phyloP scores from a whole-genome alignment of 2,329 filamentous ascomycete species.

The Geosmithia putterillii region DNA sequence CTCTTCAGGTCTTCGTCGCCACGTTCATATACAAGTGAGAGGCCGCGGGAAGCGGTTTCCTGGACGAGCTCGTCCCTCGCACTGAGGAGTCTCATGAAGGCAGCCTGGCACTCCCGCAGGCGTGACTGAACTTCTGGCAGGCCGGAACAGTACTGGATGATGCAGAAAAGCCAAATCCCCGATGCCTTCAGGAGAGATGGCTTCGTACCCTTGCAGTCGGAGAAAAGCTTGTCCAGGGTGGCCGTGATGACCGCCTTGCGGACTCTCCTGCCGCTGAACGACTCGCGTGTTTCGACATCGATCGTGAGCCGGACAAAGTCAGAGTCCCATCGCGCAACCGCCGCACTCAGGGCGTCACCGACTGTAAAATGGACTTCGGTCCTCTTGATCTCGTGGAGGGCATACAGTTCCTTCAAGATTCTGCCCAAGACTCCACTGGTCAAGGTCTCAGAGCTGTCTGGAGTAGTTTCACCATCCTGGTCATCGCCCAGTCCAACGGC shows the following conservation, averaged over 20 bases:
- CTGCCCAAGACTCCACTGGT: constrained; percentile 28
- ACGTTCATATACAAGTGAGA: constrained; percentile 89
- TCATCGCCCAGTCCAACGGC: constrained; percentile 46
- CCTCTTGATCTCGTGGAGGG: constrained; percentile 72
- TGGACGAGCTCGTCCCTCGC: constrained; percentile 91
- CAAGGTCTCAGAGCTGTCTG: constrained; percentile 1
- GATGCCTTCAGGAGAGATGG: constrained; percentile 84
- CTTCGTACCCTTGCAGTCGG: constrained; percentile 72
- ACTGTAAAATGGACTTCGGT: constrained; percentile 83
- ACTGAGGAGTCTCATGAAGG: constrained; percentile 78
- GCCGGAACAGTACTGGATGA: constrained; percentile 83
- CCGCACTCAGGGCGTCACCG: constrained; percentile 74
- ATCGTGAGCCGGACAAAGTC: constrained; percentile 62
- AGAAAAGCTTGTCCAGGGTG: constrained; percentile 61
- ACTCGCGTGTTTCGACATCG: constrained; percentile 49
- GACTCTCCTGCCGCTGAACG: constrained; percentile 22
- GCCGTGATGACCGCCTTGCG: constrained; percentile 29
- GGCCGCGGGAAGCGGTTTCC: constrained; percentile 82
- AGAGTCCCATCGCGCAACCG: constrained; percentile 72
- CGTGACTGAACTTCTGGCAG: constrained; percentile 60
- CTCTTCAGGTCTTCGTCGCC: constrained; percentile 72
- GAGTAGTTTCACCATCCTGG: constrained; percentile 10
- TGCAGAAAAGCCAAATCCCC: constrained; percentile 86
- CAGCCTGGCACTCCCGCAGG: constrained; percentile 67
- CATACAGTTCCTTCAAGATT: constrained; percentile 58